phyloP scores from a whole-genome alignment of 331 rosid species.

The Spiraea crenata region DNA sequence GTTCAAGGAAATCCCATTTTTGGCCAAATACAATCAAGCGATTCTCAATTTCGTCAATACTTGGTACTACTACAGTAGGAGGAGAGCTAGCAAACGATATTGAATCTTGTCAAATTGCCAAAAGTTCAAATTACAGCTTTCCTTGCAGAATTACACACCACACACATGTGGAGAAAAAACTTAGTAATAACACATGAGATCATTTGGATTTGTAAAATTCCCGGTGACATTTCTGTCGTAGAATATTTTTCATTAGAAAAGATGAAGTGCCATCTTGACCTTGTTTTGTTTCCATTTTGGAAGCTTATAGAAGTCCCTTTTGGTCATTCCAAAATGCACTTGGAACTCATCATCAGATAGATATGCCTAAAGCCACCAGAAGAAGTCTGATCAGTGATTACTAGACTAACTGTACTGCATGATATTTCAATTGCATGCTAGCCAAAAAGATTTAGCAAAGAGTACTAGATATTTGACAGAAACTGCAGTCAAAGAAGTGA shows the following conservation, averaged over 20 bases:
- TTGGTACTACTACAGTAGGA: too few species aligned
- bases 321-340: constrained; percentile 64
- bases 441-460: constrained; percentile 2
- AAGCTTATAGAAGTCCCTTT: constrained; percentile 66
- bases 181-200: background rate
- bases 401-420: background rate
- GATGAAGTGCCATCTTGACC: constrained; percentile 72
- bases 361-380: constrained; percentile 63
- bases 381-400: constrained; percentile 5
- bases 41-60: too few species aligned
- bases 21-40: background rate
- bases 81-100: too few species aligned
- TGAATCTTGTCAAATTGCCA: too few species aligned
- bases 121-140: too few species aligned
- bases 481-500: background rate
- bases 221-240: background rate
- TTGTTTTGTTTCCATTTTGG: constrained; percentile 98
- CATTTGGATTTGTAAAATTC: background rate
- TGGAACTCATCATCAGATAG: constrained; percentile 76
- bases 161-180: too few species aligned
- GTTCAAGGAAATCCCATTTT: background rate
- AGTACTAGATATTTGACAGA: background rate
- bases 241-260: constrained; percentile 37
- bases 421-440: background rate
- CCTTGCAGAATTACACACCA: too few species aligned